phyloP scores from a whole-genome alignment of 202 grass and related monocot genomes.

The Sporobolus alterniflorus region DNA sequence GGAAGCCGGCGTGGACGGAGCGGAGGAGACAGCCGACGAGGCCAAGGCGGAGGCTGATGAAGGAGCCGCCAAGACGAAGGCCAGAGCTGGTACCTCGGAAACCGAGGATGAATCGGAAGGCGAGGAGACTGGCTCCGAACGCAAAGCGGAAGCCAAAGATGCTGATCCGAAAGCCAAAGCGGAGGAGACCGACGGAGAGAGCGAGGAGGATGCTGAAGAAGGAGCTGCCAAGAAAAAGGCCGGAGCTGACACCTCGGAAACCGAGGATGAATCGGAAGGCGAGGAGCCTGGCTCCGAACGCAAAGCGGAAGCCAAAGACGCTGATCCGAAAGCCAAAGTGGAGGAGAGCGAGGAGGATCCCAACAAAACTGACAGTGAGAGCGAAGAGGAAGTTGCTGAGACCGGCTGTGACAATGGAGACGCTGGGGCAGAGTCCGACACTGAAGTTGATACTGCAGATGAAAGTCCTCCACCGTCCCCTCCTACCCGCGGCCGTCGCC shows the following conservation, averaged over 20 bases:
- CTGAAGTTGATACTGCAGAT: slow-evolving; percentile 34
- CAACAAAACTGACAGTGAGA: not conserved
- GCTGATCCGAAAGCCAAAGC: slow-evolving; percentile 34
- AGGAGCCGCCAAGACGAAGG: not conserved
- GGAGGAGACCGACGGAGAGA: slow-evolving; percentile 5
- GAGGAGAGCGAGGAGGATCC: slow-evolving; percentile 21
- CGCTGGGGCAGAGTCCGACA: slow-evolving; percentile 26
- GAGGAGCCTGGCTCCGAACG: slow-evolving; percentile 37
- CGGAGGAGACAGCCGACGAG: slow-evolving; percentile 26
- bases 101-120: slow-evolving; percentile 23
- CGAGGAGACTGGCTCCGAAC: slow-evolving; percentile 31
- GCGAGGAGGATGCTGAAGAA: slow-evolving; percentile 28
- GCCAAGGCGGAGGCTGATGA: slow-evolving; percentile 30
- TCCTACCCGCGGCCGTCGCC: slow-evolving; percentile 35
- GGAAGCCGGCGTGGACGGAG: slow-evolving; percentile 12
- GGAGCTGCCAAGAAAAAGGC: not conserved
- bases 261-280: slow-evolving; percentile 20
- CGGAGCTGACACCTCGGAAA: slow-evolving; percentile 18
- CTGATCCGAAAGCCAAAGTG: slow-evolving; percentile 31
- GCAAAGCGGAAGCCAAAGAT: slow-evolving; percentile 30
- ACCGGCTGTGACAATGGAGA: slow-evolving; percentile 15
- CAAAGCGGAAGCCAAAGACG: slow-evolving; percentile 32
- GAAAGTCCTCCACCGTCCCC: slow-evolving; percentile 45
- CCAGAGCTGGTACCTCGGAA: slow-evolving; percentile 11
- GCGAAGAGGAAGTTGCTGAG: slow-evolving; percentile 24